Evolutionary conservation across 2,329 filamentous ascomycete species (phyloP), one percentile per base, ranked within the genome.

Genomic region (Didymella keratinophila): DNA sequence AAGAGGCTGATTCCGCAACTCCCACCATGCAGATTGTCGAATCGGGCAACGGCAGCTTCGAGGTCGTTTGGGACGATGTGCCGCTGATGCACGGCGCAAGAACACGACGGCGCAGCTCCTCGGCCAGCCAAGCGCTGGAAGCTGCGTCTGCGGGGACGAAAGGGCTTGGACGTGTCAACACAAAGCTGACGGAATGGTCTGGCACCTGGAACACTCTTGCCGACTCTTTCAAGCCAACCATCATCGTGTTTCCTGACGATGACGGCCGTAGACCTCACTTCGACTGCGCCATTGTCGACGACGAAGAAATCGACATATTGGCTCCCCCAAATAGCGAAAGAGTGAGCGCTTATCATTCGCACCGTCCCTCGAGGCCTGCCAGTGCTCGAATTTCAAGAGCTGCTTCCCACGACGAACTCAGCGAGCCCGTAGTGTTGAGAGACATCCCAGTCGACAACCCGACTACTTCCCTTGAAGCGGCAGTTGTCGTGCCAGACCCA

Each of bases 11-110:
- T 46, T 58, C 65, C n/a, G 64, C 64, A n/a, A 76, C 69, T 3
- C 70, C 73, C 0, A 76, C 69, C 2, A 75, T 72, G 66, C 74
- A 76, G 23, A 65, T 71, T 7, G 67, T 72, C 3, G 68, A 76
- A 34, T 72, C 74, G 1, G 62, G 59, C 2, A 68, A 56, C 44
- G 66, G 66, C 3, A 64, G 58, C 32, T 75, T 75, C 45, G 68
- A 72, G 48, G 59, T 76, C 1, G 50, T 76, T n/a, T 75, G 73
- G 72, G 68, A 73, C 20, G 67, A 75, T 28, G 49, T 71, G 2
- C 60, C 63, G 10, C 18, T 51, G 10, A 64, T 70, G 16, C 50
- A 65, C 14, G 55, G 32, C 11, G 44, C 39, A 9, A 52, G 47
- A 8, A 12, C 11, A 9, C 46, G 41, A 21, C 54, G 65, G 56